These are phyloP conservation scores for Chaetomium cochliodes DNA, from an alignment of 495 filamentous ascomycete genomes.

Conservation along the genomic window DNA sequence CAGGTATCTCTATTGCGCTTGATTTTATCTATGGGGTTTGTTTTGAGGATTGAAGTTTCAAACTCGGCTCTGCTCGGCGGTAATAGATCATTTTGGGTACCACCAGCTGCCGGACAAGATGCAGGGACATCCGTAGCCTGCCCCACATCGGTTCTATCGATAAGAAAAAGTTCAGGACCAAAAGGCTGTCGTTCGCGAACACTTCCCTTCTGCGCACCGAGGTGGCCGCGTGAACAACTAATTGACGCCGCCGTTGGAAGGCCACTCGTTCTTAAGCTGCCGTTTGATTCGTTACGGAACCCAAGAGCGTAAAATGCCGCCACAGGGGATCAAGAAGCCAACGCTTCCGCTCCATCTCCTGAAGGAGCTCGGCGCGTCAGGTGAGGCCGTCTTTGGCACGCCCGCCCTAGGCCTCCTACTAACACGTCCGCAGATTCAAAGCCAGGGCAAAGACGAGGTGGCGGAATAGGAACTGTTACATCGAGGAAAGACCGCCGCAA, in stretches of 20 bases:
- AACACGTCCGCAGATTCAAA: constrained; percentile 14
- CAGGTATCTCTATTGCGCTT: too few relatives aligned
- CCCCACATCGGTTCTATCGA: constrained; percentile 15
- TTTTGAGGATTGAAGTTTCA: too few relatives aligned
- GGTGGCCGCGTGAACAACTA: not conserved
- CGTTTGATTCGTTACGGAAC: not conserved
- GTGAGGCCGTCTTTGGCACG: constrained; percentile 3
- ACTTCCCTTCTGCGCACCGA: not conserved
- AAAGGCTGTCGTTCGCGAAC: not conserved
- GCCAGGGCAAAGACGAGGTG: constrained; percentile 6
- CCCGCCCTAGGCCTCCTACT: not conserved
- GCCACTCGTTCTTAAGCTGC: too few relatives aligned
- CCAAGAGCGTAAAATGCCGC: constrained; percentile 22
- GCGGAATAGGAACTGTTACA: constrained; percentile 7
- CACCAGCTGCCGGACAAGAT: not conserved
- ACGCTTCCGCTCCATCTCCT: constrained; percentile 29
- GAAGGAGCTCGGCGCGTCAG: constrained; percentile 32
- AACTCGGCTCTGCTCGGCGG: not conserved
- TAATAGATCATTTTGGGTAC: not conserved
- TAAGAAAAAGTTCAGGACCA: constrained; percentile 21
- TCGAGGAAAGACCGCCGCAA: constrained; percentile 53
- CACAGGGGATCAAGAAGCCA: constrained; percentile 20
- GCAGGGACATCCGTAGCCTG: not conserved
- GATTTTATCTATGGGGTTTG: too few relatives aligned
- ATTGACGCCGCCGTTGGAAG: not conserved